A percentile compares a stretch with the other conserved stretches of the same genome.
Evolutionary conservation across 2,329 filamentous ascomycete genomes (phyloP).

Genomic region (Diplodia scrobiculata): DNA sequence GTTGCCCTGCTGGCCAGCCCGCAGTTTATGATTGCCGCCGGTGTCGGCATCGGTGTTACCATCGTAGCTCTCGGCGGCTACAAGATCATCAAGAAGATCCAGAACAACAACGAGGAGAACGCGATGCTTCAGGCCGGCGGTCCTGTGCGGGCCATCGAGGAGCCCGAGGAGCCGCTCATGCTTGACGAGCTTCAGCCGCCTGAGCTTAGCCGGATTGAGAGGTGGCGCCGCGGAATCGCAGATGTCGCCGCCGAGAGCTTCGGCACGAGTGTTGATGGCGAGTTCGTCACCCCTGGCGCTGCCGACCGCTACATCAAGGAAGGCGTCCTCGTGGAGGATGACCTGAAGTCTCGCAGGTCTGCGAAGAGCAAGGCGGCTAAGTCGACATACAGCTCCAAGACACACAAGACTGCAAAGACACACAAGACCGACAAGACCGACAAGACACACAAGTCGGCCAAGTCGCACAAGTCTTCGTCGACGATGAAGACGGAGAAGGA

Average conservation of each 20-base stretch:
- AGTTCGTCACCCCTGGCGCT: conserved; percentile 65
- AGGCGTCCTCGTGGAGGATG: conserved; percentile 52
- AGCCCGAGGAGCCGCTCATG: conserved; percentile 39
- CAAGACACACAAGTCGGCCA: conserved; percentile 36
- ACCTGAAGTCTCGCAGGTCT: conserved; percentile 46
- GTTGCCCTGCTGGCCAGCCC: conserved; percentile 85
- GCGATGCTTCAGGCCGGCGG: conserved; percentile 33
- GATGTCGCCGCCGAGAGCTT: conserved; percentile 57
- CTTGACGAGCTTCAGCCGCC: conserved; percentile 61
- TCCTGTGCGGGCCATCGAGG: conserved; percentile 31
- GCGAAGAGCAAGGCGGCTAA: conserved; percentile 38
- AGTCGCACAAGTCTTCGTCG: conserved; percentile 30
- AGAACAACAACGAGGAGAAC: conserved; percentile 48
- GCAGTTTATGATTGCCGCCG: conserved; percentile 90
- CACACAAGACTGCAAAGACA: conserved; percentile 36
- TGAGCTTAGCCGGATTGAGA: conserved; percentile 61
- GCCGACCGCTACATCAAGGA: conserved; percentile 49
- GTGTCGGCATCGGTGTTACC: conserved; percentile 87
- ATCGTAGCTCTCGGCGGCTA: conserved; percentile 94
- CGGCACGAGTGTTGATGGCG: conserved; percentile 65
- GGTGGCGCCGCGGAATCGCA: conserved; percentile 65
- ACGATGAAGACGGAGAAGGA: conserved; percentile 38
- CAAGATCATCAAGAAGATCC: conserved; percentile 92
- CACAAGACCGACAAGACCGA: conserved; percentile 33
- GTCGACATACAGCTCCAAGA: conserved; percentile 34